Base-by-base conservation (phyloP, 371 early-diverging fungal genomes). In the Mortierella sp. region DNA sequence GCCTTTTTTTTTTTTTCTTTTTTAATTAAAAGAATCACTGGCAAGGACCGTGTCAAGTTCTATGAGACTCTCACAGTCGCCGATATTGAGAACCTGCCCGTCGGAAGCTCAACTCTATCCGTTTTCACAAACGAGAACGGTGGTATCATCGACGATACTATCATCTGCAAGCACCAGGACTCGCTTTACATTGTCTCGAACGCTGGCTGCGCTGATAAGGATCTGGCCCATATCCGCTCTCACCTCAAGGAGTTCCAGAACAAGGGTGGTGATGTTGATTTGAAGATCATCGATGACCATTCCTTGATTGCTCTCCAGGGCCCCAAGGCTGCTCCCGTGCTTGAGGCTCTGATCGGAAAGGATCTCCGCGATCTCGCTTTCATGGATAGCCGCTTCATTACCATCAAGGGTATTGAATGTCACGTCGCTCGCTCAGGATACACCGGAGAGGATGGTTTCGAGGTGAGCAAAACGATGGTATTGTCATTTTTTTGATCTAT, bases 401-500 rank as follows among this genome's bases (percentile, higher is more conserved):
- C 91, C 6, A 84, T 98, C 64, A 89, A 87, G 58, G 96, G 96
- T 63, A 87, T 95, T 28, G 90, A 90, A 13, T 94, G 93, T 78
- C 97, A 97, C 74, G 92, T 98, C 40, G 95, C 98, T 47, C 94
- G 99, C 50, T 97, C 96, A 41, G 99, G 99, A 24, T 99, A 99
- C 88, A 98, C 99, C 65, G 99, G 99, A 62, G 99, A 99, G 86
- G 99, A 99, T 85, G 99, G 99, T n/a, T 98, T 99, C 80, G 99
- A 99, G 89, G 94, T 95, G 79, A 62, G 50, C 24, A 19, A 33
- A 33, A 47, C 5, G 65, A 19, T 21, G 8, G 19, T 9, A 55
- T 55, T 55, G n/a, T n/a, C 1, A 24, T 58, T 41, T 41, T n/a
- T 36, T 74, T 19, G 28, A 28, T 28, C 28, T 28, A 28, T 28